phyloP scores from a whole-genome alignment of 495 filamentous ascomycete genomes.

The Penicillium canescens region DNA sequence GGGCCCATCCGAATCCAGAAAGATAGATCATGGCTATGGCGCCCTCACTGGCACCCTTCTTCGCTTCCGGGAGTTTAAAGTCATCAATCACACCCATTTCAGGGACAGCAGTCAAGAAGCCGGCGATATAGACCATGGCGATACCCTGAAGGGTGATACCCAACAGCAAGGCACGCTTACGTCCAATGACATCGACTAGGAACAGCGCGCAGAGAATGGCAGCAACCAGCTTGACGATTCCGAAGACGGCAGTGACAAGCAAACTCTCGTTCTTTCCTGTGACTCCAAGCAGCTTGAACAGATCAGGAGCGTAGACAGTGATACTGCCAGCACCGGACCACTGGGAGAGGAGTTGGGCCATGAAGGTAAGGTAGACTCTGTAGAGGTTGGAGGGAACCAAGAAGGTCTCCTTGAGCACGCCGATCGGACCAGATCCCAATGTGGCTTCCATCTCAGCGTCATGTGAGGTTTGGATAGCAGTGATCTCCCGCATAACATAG shows the following conservation, averaged over 20 bases:
- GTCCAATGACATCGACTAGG: constrained; percentile 72
- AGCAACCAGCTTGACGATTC: constrained; percentile 66
- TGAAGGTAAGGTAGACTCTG: constrained; percentile 57
- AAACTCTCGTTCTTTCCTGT: constrained; percentile 61
- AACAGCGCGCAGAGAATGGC: constrained; percentile 67
- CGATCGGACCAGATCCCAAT: constrained; percentile 52
- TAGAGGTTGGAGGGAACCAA: constrained; percentile 61
- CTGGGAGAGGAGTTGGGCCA: constrained; percentile 62
- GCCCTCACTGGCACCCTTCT: constrained; percentile 45
- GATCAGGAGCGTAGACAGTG: constrained; percentile 65
- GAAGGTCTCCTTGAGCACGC: constrained; percentile 61
- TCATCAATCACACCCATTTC: constrained; percentile 37
- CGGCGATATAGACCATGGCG: constrained; percentile 68
- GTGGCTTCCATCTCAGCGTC: constrained; percentile 69
- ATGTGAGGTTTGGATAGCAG: constrained; percentile 63
- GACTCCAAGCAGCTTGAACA: constrained; percentile 66
- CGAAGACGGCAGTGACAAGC: constrained; percentile 68
- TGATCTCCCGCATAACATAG: constrained; percentile 58
- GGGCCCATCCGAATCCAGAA: constrained; percentile 66
- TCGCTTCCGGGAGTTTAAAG: constrained; percentile 29
- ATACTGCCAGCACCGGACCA: constrained; percentile 72
- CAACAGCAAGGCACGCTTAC: constrained; percentile 64
- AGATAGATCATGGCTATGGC: constrained; percentile 69
- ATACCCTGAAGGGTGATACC: constrained; percentile 65
- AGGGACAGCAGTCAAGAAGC: constrained; percentile 59